Conservation (phyloP, 129 eudicot genomes). For the Artemisia tridentata region DNA sequence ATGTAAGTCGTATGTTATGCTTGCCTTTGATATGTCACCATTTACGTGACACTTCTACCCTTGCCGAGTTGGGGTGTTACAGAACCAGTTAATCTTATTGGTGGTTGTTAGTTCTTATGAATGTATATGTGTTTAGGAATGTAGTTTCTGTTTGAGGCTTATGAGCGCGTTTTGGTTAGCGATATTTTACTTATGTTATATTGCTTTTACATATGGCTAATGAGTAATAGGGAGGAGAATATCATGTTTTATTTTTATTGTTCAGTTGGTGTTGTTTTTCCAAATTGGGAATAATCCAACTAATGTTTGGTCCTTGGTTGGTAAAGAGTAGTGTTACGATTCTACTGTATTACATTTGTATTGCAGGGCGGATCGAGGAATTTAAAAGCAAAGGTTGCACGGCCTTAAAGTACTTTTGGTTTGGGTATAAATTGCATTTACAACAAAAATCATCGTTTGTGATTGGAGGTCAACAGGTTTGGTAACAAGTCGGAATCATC, state of each 20-base stretch:
- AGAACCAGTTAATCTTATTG: slow-evolving; percentile 37
- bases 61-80: too few species aligned
- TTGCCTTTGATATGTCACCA: too few species aligned
- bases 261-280: slow-evolving; percentile 2
- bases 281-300: slow-evolving; percentile 3
- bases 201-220: not conserved
- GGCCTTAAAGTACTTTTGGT: too few species aligned
- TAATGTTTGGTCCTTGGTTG: not conserved
- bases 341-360: too few species aligned
- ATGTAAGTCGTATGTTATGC: too few species aligned
- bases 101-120: not conserved
- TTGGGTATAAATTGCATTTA: too few species aligned
- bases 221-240: slow-evolving; percentile 1
- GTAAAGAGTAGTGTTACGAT: not conserved
- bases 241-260: not conserved
- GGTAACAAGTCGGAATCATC: too few species aligned
- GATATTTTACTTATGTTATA: not conserved
- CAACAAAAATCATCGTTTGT: too few species aligned
- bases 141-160: not conserved
- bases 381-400: too few species aligned
- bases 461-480: too few species aligned
- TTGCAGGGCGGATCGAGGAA: too few species aligned
- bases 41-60: too few species aligned
- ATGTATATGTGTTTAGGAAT: slow-evolving; percentile 25
- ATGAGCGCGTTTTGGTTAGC: not conserved